Conservation (phyloP, 257 asterid genomes). For the Schizonepeta tenuifolia region DNA sequence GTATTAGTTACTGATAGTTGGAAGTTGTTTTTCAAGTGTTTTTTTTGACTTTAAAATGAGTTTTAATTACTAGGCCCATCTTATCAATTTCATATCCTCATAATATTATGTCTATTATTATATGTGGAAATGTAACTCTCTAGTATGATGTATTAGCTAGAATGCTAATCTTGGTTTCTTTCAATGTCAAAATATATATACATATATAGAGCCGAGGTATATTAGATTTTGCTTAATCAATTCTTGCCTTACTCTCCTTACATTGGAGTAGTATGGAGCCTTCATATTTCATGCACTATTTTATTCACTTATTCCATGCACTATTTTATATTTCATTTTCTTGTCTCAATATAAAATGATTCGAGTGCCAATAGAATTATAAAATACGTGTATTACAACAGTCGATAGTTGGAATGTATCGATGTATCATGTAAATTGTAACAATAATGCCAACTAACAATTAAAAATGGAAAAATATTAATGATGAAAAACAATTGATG, state of each 20-base stretch:
- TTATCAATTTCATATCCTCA: slow-evolving; percentile 17
- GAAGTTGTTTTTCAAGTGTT: slow-evolving; percentile 41
- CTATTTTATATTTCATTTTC: background rate
- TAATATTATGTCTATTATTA: slow-evolving; percentile 13
- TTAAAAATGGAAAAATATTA: too few relatives aligned
- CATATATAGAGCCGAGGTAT: too few relatives aligned
- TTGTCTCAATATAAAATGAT: too few relatives aligned
- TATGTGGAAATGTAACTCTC: slow-evolving; percentile 11
- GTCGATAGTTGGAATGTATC: too few relatives aligned
- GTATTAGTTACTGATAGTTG: slow-evolving; percentile 41
- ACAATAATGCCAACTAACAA: background rate
- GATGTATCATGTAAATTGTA: background rate
- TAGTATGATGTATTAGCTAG: background rate
- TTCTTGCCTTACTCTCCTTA: background rate
- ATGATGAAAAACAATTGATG: background rate
- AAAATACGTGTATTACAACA: too few relatives aligned
- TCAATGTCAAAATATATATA: background rate
- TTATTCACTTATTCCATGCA: slow-evolving; percentile 11
- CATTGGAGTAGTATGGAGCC: background rate
- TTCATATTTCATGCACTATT: slow-evolving; percentile 17
- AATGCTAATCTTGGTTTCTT: slow-evolving; percentile 11
- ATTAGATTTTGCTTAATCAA: background rate
- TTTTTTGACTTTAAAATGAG: slow-evolving; percentile 33
- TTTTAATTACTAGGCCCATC: slow-evolving; percentile 33
- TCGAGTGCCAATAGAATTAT: too few relatives aligned